phyloP scores from a whole-genome alignment of 164 flowering plant species.

The Saururus chinensis region DNA sequence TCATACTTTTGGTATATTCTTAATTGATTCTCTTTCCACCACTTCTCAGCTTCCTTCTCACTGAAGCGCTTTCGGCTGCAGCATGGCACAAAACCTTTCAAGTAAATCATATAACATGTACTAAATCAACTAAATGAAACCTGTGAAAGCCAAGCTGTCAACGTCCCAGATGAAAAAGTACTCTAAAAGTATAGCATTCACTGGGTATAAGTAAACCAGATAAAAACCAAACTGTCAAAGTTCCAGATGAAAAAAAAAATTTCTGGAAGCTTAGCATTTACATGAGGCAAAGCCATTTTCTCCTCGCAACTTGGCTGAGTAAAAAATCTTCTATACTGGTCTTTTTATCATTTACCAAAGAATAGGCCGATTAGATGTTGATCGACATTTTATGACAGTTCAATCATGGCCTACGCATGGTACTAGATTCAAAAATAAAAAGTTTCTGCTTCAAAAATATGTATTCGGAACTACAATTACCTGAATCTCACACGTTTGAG shows the following conservation, averaged over 20 bases:
- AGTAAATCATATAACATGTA: neutral
- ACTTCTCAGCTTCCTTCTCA: conserved; percentile 48
- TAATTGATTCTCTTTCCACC: conserved; percentile 65
- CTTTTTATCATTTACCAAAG: neutral
- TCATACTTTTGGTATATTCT: conserved; percentile 36
- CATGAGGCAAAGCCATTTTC: too few relatives aligned
- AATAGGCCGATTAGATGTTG: neutral
- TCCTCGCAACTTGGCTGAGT: too few relatives aligned
- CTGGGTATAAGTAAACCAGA: too few relatives aligned
- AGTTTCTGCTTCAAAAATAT: neutral
- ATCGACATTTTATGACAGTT: neutral
- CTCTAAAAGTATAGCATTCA: too few relatives aligned
- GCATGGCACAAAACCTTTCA: conserved; percentile 2
- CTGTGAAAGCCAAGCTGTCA: too few relatives aligned
- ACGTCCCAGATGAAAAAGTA: too few relatives aligned
- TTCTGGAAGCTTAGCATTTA: too few relatives aligned
- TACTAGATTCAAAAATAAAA: neutral
- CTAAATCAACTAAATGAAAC: neutral
- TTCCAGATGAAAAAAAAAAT: too few relatives aligned
- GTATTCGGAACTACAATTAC: conserved; percentile 20
- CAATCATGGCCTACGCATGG: neutral
- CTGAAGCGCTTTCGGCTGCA: conserved; percentile 49
- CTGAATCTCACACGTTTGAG: conserved; percentile 71
- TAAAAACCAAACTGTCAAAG: too few relatives aligned
- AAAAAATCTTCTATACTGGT: too few relatives aligned